These are phyloP conservation scores for Gypsophila paniculata DNA, from an alignment of 179 eudicot species.

Conservation along the genomic window DNA sequence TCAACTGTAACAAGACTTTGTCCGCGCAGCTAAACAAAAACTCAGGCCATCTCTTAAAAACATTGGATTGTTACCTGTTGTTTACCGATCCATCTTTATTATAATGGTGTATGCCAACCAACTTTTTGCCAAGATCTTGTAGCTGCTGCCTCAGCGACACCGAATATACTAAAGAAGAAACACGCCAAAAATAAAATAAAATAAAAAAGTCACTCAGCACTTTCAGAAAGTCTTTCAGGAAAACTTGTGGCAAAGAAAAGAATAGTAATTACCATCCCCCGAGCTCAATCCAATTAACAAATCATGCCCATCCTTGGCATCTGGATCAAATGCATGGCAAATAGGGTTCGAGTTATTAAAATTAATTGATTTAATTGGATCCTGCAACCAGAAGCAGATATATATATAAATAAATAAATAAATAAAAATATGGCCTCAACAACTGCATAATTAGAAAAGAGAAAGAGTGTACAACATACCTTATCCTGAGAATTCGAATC, in stretches of 20 bases:
- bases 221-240: background rate
- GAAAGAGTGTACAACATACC: conserved; percentile 36
- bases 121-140: conserved; percentile 83
- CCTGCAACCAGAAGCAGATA: conserved; percentile 39
- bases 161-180: conserved; percentile 50
- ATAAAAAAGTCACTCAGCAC: background rate
- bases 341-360: conserved; percentile 82
- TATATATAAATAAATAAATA: conserved; percentile 8
- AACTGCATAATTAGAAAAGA: background rate
- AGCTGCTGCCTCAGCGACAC: conserved; percentile 79
- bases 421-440: background rate
- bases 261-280: conserved; percentile 69
- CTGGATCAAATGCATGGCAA: conserved; percentile 86
- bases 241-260: background rate
- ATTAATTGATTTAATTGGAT: conserved; percentile 76
- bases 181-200: background rate
- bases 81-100: conserved; percentile 79
- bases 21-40: background rate
- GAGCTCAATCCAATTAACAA: conserved; percentile 73
- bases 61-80: conserved; percentile 37
- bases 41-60: background rate
- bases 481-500: conserved; percentile 81
- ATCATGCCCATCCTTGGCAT: conserved; percentile 90
- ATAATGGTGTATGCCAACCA: conserved; percentile 84
- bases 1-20: background rate